Evolutionary conservation across 1,284 basidiomycete genomes (phyloP), one percentile per base, ranked within the genome.

Genomic region (Microbotryomycetes sp.): DNA sequence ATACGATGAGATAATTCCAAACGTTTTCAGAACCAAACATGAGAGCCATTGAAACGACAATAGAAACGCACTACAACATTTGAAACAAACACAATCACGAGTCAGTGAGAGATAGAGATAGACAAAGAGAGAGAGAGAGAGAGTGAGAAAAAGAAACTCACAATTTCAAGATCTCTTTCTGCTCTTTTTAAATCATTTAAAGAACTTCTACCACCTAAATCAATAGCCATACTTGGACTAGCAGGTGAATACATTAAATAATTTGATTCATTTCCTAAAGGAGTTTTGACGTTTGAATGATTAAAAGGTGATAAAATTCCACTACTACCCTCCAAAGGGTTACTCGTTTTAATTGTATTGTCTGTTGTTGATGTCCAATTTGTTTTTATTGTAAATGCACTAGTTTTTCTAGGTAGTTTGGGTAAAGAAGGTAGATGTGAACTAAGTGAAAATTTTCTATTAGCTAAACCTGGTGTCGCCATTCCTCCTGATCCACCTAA

Each of bases 1-100:
- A 29, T 19, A 59, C 25, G 51, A 6, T 15, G 19, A 42, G 6
- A 22, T 46, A 42, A 47, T 59, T 59, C 58, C 58, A 59, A 31
- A 54, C 25, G 46, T 59, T 59, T 30, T 59, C 58, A 46, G 23
- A 22, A 19, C 46, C 23, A 5, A 49, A 23, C 15, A 25, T n/a
- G 45, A 54, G 46, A 30, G n/a, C 5, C 3, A 59, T 5, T n/a
- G 19, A 15, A 12, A 54, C 12, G 30, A 54, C 52, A 19, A 49
- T 47, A 16, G 16, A 14, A 19, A 51, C 52, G 22, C 51, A 54
- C 58, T 54, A 31, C 36, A 42, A 12, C 9, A 42, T 42, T 19
- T 12, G 36, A 42, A 42, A 19, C n/a, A n/a, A n/a, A n/a, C n/a
- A n/a, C n/a, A n/a, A n/a, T n/a, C n/a, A n/a, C n/a, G n/a, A n/a